These are phyloP conservation scores for Exophiala dermatitidis DNA, from an alignment of 2,329 filamentous ascomycete species.

Conservation along the genomic window DNA sequence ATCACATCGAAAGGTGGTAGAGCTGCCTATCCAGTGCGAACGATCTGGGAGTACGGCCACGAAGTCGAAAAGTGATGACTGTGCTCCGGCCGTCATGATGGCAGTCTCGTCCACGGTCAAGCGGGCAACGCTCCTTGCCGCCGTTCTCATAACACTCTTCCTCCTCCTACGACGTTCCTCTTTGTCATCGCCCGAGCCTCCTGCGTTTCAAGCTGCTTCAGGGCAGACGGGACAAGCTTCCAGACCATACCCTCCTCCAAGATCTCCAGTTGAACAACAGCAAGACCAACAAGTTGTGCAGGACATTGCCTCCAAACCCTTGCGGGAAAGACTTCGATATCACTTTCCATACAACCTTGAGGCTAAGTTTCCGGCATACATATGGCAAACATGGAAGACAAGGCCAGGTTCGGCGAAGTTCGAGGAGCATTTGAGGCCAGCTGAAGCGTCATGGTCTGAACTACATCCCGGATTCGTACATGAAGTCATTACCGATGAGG, in stretches of 20 bases:
- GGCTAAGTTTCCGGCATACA: constrained; percentile 87
- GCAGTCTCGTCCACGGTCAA: constrained; percentile 1
- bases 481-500: constrained; percentile 90
- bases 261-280: constrained; percentile 36
- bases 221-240: constrained; percentile 30
- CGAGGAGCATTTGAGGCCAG: constrained; percentile 62
- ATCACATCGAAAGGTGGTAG: not conserved
- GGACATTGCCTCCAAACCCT: constrained; percentile 64
- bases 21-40: not conserved
- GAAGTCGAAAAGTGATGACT: not conserved
- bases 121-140: constrained; percentile 48
- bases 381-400: constrained; percentile 98
- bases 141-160: constrained; percentile 61
- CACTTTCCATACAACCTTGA: constrained; percentile 90
- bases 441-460: constrained; percentile 84
- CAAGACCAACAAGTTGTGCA: constrained; percentile 56
- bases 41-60: not conserved
- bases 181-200: constrained; percentile 41
- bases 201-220: constrained; percentile 26
- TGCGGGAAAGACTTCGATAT: constrained; percentile 76
- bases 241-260: constrained; percentile 27
- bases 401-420: constrained; percentile 73
- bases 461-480: constrained; percentile 87
- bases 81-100: not conserved
- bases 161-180: constrained; percentile 61